Percentiles rank a stretch among this genome's conserved stretches.
These are phyloP conservation scores for Rhododendron ferrugineum DNA, from an alignment of 148 eudicot genomes.

Conservation along the genomic window DNA sequence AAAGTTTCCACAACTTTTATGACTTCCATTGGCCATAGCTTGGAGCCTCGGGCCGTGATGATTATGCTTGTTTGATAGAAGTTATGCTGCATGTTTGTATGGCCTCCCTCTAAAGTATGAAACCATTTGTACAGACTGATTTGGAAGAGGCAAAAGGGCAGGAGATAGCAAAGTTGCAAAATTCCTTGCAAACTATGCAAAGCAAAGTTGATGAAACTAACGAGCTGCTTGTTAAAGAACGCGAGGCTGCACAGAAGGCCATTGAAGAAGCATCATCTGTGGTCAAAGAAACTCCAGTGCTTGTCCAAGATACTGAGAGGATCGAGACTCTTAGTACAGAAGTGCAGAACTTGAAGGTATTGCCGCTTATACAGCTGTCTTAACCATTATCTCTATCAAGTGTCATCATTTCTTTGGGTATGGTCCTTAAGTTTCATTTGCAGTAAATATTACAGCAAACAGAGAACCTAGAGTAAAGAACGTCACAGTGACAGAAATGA, in stretches of 20 bases:
- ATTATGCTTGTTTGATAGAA: background rate
- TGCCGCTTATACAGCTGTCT: background rate
- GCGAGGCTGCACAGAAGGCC: conserved; percentile 54
- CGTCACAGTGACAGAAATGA: background rate
- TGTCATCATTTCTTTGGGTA: background rate
- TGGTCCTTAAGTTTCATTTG: background rate
- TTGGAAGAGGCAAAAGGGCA: conserved; percentile 76
- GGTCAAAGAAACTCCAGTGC: conserved; percentile 63
- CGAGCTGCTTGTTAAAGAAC: conserved; percentile 54
- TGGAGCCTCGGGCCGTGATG: background rate
- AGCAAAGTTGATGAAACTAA: conserved; percentile 54
- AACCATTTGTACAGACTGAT: conserved; percentile 52
- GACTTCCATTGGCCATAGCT: background rate
- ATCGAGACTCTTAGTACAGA: conserved; percentile 56
- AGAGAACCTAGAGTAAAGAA: background rate
- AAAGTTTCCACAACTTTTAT: background rate
- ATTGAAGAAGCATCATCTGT: conserved; percentile 50
- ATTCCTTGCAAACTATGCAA: conserved; percentile 63
- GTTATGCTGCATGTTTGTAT: conserved; percentile 4
- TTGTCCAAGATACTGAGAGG: conserved; percentile 64
- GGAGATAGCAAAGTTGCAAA: conserved; percentile 64
- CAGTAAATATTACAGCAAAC: background rate
- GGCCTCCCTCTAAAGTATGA: background rate
- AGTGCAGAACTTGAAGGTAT: conserved; percentile 76
- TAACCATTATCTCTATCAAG: background rate